Percentiles rank a stretch among this genome's conserved stretches.
These are phyloP conservation scores for Kalanchoe fedtschenkoi DNA, from an alignment of 164 flowering plant genomes.

Conservation along the genomic window DNA sequence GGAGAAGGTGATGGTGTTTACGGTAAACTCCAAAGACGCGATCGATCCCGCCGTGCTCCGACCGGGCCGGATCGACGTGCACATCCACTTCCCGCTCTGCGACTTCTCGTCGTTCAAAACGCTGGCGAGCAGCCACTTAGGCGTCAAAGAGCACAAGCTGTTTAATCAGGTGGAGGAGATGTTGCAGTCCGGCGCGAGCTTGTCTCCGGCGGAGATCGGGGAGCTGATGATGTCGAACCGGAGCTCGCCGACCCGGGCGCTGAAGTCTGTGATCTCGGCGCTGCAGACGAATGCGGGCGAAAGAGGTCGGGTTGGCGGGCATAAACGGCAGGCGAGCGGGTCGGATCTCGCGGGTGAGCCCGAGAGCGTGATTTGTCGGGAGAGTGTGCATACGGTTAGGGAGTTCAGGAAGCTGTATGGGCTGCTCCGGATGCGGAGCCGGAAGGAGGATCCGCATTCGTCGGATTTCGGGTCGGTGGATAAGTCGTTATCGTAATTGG, in stretches of 20 bases:
- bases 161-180: conserved; percentile 74
- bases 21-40: conserved; percentile 44
- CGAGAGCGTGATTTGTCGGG: conserved; percentile 25
- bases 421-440: conserved; percentile 33
- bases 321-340: conserved; percentile 12
- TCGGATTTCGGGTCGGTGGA: conserved; percentile 17
- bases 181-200: conserved; percentile 42
- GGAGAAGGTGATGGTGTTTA: conserved; percentile 72
- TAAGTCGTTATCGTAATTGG: conserved; percentile 14
- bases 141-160: conserved; percentile 79
- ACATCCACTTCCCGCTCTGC: conserved; percentile 59
- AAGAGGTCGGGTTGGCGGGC: conserved; percentile 5
- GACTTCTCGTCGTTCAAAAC: conserved; percentile 60
- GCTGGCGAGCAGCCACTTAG: conserved; percentile 58
- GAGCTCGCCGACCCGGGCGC: conserved; percentile 65
- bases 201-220: conserved; percentile 74
- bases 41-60: conserved; percentile 50
- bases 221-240: conserved; percentile 74
- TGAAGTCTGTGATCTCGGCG: conserved; percentile 59
- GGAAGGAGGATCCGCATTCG: conserved; percentile 27
- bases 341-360: conserved; percentile 20
- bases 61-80: conserved; percentile 85
- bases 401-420: conserved; percentile 60
- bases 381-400: conserved; percentile 40
- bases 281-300: conserved; percentile 28